phyloP scores from a whole-genome alignment of 2,329 filamentous ascomycete species.

The Eutypella sp. region DNA sequence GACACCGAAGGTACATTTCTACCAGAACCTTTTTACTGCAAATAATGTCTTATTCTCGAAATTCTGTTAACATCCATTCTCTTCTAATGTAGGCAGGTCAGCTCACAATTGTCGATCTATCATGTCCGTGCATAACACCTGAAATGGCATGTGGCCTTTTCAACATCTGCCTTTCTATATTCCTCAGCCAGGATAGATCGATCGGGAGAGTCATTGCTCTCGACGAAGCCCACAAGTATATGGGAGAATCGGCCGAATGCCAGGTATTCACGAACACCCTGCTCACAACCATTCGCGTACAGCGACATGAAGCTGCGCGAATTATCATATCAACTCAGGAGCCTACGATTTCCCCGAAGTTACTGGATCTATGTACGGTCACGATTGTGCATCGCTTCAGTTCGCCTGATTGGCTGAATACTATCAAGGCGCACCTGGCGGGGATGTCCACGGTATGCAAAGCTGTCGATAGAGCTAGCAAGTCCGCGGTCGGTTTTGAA shows the following conservation, averaged over 20 bases:
- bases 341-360: constrained; percentile 61
- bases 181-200: constrained; percentile 48
- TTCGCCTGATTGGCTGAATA: constrained; percentile 57
- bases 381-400: constrained; percentile 69
- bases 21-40: not conserved
- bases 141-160: constrained; percentile 68
- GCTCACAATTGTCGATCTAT: constrained; percentile 66
- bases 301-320: constrained; percentile 63
- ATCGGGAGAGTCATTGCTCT: constrained; percentile 61
- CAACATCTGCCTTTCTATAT: constrained; percentile 63
- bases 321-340: constrained; percentile 74
- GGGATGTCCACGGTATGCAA: constrained; percentile 25
- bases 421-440: constrained; percentile 41
- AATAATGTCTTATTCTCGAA: no score
- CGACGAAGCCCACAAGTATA: constrained; percentile 77
- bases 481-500: not conserved
- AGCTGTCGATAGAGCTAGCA: not conserved
- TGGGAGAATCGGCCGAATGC: constrained; percentile 53
- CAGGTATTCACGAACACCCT: constrained; percentile 56
- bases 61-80: no score
- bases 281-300: constrained; percentile 59
- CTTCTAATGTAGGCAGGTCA: constrained; percentile 44
- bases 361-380: constrained; percentile 68
- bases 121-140: constrained; percentile 63
- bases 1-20: constrained; percentile 18